Evolutionary conservation across 768 basidiomycete species (phyloP), one percentile per base, ranked within the genome.

Genomic region (Tulasnella sp.): DNA sequence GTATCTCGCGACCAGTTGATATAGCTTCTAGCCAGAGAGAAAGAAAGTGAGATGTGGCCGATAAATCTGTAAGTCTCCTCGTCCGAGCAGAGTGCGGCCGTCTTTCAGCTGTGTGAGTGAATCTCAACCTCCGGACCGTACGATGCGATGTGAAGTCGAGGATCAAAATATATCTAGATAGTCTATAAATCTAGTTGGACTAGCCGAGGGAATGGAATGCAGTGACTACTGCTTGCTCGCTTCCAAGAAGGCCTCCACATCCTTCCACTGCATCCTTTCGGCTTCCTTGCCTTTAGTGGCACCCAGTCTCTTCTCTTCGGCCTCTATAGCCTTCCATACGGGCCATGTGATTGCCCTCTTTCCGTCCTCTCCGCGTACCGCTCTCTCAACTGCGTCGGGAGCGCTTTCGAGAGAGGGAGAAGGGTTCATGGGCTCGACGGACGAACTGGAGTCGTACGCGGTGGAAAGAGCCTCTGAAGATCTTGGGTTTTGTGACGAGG

Each of bases 281-380:
- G 91, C 85, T 82, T 93, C 92, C 81, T 94, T 94, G 0, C 88
- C 89, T 25, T 83, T 73, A 38, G 75, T 80, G 78, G 83, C 82
- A 0, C 93, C 94, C 68, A 88, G 83, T 73, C 85, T 84, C 45
- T 87, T 80, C 83, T 97, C 97, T 81, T 91, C 92, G 37, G 82
- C 85, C 80, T 96, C 89, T 4, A 97, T 85, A 80, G 78, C 81
- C 82, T 88, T 88, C 96, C 96, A 98, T 77, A 91, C 89, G 36
- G 83, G 82, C 81, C 95, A 93, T 68, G 86, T 85, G 1, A 89
- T 88, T 2, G 94, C 87, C 9, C 80, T 58, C 54, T 77, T 78
- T 1, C 71, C 77, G 2, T 58, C 19, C 84, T 84, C 37, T 81
- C 84, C 80, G 77, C 76, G 79, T 71, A 87, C 79, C 0, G 84